phyloP scores from a whole-genome alignment of 2,329 filamentous ascomycete genomes.

The Leptodontidium sp. region DNA sequence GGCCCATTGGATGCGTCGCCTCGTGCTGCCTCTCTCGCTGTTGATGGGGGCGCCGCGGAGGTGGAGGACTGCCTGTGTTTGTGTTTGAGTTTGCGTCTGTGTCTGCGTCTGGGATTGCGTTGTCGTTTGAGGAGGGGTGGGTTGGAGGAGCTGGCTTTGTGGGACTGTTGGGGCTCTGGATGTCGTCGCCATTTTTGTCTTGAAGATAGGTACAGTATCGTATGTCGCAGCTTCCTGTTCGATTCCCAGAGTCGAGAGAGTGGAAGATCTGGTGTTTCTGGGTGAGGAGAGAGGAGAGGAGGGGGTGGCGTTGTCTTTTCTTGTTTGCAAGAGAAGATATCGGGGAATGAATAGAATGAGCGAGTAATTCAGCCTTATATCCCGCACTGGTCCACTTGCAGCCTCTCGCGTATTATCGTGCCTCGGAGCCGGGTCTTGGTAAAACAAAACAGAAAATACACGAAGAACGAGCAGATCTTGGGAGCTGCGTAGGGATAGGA shows the following conservation, averaged over 20 bases:
- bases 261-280: not conserved
- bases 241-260: not conserved
- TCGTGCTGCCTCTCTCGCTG: slow-evolving; percentile 46
- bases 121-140: slow-evolving; percentile 8
- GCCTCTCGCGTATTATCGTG: slow-evolving; percentile 12
- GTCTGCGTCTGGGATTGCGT: slow-evolving; percentile 22
- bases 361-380: slow-evolving; percentile 1
- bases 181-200: slow-evolving; percentile 8
- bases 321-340: not conserved
- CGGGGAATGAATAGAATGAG: not conserved
- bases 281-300: too few species aligned
- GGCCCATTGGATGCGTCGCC: slow-evolving; percentile 84
- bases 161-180: slow-evolving; percentile 19
- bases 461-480: not conserved
- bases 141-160: slow-evolving; percentile 20
- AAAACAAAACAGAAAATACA: too few species aligned
- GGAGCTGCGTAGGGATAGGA: not conserved
- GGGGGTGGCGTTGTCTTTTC: not conserved
- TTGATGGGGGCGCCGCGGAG: slow-evolving; percentile 41
- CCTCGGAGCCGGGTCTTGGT: not conserved
- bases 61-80: slow-evolving; percentile 40
- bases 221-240: not conserved
- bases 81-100: slow-evolving; percentile 28
- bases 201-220: not conserved
- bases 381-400: not conserved